Percentiles rank a stretch among this genome's conserved stretches.
Evolutionary conservation across 2,329 filamentous ascomycete species (phyloP).

Genomic region (Neonectria faginata): DNA sequence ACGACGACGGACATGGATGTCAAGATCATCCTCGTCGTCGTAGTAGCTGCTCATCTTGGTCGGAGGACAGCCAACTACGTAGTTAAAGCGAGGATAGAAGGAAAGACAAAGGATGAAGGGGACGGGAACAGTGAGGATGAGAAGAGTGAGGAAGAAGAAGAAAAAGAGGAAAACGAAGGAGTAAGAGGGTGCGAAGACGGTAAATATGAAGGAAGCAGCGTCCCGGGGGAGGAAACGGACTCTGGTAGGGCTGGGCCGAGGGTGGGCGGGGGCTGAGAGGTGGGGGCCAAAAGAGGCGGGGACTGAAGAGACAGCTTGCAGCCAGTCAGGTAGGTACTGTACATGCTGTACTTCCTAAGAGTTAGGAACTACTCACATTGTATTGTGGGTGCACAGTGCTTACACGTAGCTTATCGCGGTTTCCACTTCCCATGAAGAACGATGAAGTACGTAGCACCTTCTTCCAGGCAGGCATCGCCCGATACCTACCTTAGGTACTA

Average conservation of each 20-base stretch:
- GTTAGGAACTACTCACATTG: not conserved
- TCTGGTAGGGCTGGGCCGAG: constrained; percentile 42
- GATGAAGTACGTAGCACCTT: too few relatives aligned
- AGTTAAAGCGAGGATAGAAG: not conserved
- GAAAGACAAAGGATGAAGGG: not conserved
- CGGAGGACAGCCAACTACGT: not conserved
- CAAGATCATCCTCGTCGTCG: constrained; percentile 66
- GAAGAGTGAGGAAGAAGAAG: not conserved
- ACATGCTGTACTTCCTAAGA: not conserved
- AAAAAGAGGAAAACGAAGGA: constrained; percentile 3
- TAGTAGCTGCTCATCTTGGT: constrained; percentile 56
- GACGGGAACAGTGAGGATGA: not conserved
- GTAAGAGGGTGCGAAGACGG: constrained; percentile 1
- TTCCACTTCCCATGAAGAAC: not conserved
- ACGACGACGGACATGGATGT: constrained; percentile 61
- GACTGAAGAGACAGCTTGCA: constrained; percentile 2
- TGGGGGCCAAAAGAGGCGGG: constrained; percentile 31
- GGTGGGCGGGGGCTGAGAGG: constrained; percentile 37
- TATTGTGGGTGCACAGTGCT: not conserved
- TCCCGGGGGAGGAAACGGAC: constrained; percentile 11
- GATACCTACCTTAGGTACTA: too few relatives aligned
- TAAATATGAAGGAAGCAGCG: constrained; percentile 16
- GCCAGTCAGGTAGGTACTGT: not conserved
- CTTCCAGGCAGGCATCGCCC: too few relatives aligned
- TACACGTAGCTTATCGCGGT: not conserved